Percentiles rank a stretch among this genome's conserved stretches.
Conservation (phyloP, 345 rosid species). For the Limnanthes douglasii region DNA sequence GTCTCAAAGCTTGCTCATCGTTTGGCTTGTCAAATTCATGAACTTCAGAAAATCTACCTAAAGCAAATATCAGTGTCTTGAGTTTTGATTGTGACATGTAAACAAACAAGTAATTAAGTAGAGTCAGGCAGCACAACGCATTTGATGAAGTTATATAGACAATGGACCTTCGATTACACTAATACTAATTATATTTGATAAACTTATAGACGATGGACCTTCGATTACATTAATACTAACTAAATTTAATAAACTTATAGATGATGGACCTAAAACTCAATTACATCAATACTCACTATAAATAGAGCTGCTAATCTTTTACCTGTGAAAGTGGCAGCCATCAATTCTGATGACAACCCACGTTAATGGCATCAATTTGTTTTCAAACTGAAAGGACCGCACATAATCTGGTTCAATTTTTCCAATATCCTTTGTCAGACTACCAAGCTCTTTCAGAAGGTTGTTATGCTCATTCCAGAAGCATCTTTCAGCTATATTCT, state of each 20-base stretch:
- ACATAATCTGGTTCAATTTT: slow-evolving; percentile 49
- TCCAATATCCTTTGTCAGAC: slow-evolving; percentile 33
- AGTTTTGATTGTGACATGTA: slow-evolving; percentile 12
- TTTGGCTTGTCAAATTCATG: slow-evolving; percentile 89
- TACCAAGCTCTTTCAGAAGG: slow-evolving; percentile 45
- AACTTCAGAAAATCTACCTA: slow-evolving; percentile 59
- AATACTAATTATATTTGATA: no score
- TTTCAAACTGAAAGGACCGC: slow-evolving; percentile 54
- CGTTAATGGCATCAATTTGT: slow-evolving; percentile 58
- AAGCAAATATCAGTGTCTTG: slow-evolving; percentile 16
- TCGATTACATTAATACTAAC: no score
- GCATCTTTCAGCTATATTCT: slow-evolving; percentile 41
- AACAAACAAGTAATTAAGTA: slow-evolving; percentile 1
- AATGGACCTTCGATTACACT: no score
- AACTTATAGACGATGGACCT: no score
- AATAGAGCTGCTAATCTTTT: no score
- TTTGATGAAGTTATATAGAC: no score
- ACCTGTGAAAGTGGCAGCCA: slow-evolving; percentile 98
- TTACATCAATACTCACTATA: no score
- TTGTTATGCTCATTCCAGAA: slow-evolving; percentile 60
- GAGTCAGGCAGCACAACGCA: no score
- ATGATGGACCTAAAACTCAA: no score
- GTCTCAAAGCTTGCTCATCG: slow-evolving; percentile 73
- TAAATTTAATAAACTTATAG: no score
- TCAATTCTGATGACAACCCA: slow-evolving; percentile 85